Conservation (phyloP, 2,329 filamentous ascomycete genomes). For the Plenodomus biglobosus region DNA sequence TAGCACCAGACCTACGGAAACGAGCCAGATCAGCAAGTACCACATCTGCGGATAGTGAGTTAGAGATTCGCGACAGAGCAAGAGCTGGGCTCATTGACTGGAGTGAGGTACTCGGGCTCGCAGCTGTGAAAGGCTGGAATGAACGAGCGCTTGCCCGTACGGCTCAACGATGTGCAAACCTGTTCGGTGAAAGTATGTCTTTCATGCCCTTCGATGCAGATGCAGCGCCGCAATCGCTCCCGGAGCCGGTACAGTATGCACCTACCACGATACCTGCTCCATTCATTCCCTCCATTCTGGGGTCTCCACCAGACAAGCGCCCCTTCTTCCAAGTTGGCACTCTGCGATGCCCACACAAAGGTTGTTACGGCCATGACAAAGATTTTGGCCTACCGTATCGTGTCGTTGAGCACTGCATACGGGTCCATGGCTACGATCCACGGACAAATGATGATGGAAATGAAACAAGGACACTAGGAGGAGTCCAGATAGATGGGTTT, state of each 20-base stretch:
- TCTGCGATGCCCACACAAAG: constrained; percentile 36
- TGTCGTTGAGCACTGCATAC: constrained; percentile 50
- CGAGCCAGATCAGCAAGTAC: constrained; percentile 17
- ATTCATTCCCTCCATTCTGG: not conserved
- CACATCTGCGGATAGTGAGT: constrained; percentile 8
- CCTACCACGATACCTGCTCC: constrained; percentile 32
- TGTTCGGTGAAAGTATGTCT: constrained; percentile 74
- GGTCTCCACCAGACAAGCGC: constrained; percentile 13
- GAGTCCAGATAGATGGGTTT: constrained; percentile 69
- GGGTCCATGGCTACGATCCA: constrained; percentile 49
- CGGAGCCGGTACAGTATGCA: constrained; percentile 41
- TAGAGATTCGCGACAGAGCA: constrained; percentile 13
- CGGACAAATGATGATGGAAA: constrained; percentile 50
- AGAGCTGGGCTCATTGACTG: constrained; percentile 60
- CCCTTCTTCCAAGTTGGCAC: constrained; percentile 33
- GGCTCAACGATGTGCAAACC: constrained; percentile 69
- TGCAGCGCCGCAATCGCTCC: constrained; percentile 18
- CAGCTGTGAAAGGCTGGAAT: constrained; percentile 70
- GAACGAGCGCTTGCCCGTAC: constrained; percentile 67
- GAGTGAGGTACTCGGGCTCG: constrained; percentile 80
- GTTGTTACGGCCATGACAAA: constrained; percentile 32
- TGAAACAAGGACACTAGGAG: constrained; percentile 55
- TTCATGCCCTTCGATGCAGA: constrained; percentile 59
- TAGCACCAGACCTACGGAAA: constrained; percentile 4
- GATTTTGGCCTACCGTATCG: constrained; percentile 31